A percentile compares a stretch with the other conserved stretches of the same genome.
Conservation (phyloP, 139 green algal species). For the Chlorella sp. region DNA sequence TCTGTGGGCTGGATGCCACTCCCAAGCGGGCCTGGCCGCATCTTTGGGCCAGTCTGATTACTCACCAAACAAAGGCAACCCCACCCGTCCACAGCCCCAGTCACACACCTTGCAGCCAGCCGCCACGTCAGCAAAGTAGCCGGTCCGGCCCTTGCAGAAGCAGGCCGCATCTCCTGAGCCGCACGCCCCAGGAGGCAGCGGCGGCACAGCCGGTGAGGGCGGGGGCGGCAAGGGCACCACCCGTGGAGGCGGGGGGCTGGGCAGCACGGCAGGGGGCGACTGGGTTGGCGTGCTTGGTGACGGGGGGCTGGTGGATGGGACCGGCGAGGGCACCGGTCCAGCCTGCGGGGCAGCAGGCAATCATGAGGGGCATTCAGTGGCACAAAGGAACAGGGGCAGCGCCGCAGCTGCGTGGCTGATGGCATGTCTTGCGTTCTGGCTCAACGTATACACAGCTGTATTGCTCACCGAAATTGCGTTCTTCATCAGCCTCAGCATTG, state of each 20-base stretch:
- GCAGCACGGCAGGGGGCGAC: background rate
- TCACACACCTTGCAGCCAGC: background rate
- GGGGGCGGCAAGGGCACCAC: background rate
- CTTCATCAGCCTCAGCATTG: constrained; percentile 8
- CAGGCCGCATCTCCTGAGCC: background rate
- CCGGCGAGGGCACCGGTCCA: background rate
- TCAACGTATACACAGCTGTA: background rate
- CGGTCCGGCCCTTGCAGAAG: background rate
- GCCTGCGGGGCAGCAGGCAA: background rate
- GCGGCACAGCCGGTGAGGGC: background rate
- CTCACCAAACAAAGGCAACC: too few relatives aligned
- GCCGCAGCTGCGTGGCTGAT: background rate
- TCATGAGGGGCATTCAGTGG: too few relatives aligned
- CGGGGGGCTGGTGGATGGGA: background rate
- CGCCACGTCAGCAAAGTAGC: background rate
- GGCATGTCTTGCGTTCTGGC: background rate
- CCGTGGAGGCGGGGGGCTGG: background rate
- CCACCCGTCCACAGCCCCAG: background rate
- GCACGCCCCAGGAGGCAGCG: background rate
- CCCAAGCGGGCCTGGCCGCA: too few relatives aligned
- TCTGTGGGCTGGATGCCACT: too few relatives aligned
- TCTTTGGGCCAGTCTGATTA: too few relatives aligned
- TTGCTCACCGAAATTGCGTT: background rate
- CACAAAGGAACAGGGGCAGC: background rate
- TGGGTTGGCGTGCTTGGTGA: background rate